Percentiles rank a stretch among this genome's conserved stretches.
phyloP scores from a whole-genome alignment of 2,329 filamentous ascomycete species.

The Macroventuria anomochaeta region DNA sequence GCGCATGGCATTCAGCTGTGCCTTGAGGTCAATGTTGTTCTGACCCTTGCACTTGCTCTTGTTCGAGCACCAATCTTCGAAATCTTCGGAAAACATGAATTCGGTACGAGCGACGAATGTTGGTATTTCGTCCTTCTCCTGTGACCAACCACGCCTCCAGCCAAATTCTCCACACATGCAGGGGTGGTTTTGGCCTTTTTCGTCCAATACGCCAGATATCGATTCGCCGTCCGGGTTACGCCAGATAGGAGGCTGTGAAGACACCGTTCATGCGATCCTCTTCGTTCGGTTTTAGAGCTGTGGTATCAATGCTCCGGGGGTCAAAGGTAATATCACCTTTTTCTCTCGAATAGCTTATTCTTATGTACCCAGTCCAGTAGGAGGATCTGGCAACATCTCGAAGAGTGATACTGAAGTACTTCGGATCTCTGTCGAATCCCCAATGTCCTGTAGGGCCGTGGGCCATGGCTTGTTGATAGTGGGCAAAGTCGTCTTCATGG shows the following conservation, averaged over 20 bases:
- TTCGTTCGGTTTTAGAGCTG: background rate
- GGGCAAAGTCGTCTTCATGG: background rate
- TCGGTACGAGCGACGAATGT: background rate
- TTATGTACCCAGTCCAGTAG: background rate
- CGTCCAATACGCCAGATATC: conserved; percentile 17
- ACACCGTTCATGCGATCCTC: background rate
- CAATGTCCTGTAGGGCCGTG: background rate
- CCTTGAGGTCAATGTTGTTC: background rate
- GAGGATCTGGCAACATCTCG: background rate
- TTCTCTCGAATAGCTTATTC: background rate
- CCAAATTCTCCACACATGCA: conserved; percentile 29
- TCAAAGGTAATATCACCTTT: background rate
- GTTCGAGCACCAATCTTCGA: background rate
- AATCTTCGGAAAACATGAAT: background rate
- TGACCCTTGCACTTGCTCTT: background rate
- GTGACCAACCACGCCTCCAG: conserved; percentile 1
- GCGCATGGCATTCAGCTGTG: background rate
- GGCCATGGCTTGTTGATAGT: background rate
- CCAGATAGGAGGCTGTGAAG: conserved; percentile 18
- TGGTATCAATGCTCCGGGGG: background rate
- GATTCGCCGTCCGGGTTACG: conserved; percentile 22
- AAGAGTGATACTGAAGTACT: background rate
- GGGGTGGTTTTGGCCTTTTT: conserved; percentile 18
- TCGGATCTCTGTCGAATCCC: background rate
- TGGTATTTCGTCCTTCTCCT: background rate